Base-by-base conservation (phyloP, 345 rosid species). In the Cardamine resedifolia region DNA sequence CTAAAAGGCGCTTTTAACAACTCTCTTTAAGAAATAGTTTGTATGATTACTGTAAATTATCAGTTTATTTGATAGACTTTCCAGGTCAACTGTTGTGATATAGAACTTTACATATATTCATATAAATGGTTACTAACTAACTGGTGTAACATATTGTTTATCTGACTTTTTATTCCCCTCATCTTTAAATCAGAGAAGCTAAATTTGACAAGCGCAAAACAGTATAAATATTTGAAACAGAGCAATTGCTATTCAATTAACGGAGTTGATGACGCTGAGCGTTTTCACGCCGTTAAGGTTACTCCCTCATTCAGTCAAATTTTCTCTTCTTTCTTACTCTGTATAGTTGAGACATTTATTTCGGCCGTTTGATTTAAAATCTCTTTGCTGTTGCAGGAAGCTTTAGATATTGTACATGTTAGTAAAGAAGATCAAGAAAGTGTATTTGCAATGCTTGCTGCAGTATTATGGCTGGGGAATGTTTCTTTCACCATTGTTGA, bases 401-500 rank as follows among this genome's bases (percentile, higher is more conserved):
- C 97, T 75, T 58, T 95, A 68, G 90, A 92, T 80, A 72, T 85
- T 81, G 98, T 95, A 58, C 99, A 95, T 70, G 83, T 91, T 59
- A 87, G 86, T 88, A 85, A 87, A 82, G 97, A 90, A 78, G 90
- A 95, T 79, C 99, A 95, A 73, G 98, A 95, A 66, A 88, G 83
- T 73, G 94, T 88, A n/a, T 95, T 90, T 73, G 87, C 96, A 64
- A 88, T 91, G 96, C 92, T 95, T 74, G 87, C 97, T 76, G 96
- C 98, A 34, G 98, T 95, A n/a, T 43, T 95, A 53, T 95, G 98
- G 96, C 80, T 95, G 51, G 98, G 97, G 79, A 88, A 95, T 66
- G 78, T 90, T 79, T 88, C 96, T 7, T 91, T 95, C 79, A 64
- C 84, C 23, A 48, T 83, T 58, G 81, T 87, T 58, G 99, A 95